A percentile compares a stretch with the other conserved stretches of the same genome.
Evolutionary conservation across 495 filamentous ascomycete species (phyloP).

Genomic region (Venustampulla echinocandica): DNA sequence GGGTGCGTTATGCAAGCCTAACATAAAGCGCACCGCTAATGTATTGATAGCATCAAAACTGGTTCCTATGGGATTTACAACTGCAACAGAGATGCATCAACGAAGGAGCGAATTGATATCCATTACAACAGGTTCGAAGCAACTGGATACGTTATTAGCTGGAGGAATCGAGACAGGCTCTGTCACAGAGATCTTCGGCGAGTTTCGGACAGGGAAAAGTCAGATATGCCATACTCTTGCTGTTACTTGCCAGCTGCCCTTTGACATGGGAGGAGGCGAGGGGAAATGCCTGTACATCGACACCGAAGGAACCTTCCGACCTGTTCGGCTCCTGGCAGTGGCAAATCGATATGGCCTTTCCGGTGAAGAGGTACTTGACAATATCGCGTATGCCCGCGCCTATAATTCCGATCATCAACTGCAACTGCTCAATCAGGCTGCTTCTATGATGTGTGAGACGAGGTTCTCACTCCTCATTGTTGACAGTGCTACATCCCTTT

Average conservation of each 20-base stretch:
- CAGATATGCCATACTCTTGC: slow-evolving; percentile 98
- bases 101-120: slow-evolving; percentile 93
- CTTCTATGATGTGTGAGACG: slow-evolving; percentile 98
- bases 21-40: not conserved
- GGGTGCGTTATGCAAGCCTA: slow-evolving; percentile 42
- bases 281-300: slow-evolving; percentile 99
- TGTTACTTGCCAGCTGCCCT: slow-evolving; percentile 93
- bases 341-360: slow-evolving; percentile 90
- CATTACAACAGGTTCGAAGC: slow-evolving; percentile 94
- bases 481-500: slow-evolving; percentile 88
- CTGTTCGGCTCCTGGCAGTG: slow-evolving; percentile 81
- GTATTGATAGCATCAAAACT: slow-evolving; percentile 68
- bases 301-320: slow-evolving; percentile 94
- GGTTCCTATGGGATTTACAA: slow-evolving; percentile 97
- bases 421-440: slow-evolving; percentile 86
- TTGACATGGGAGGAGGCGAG: slow-evolving; percentile 98
- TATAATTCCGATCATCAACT: slow-evolving; percentile 99
- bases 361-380: slow-evolving; percentile 95
- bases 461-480: slow-evolving; percentile 93
- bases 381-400: slow-evolving; percentile 92
- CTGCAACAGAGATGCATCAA: slow-evolving; percentile 98
- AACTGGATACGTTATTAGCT: slow-evolving; percentile 88
- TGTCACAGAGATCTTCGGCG: slow-evolving; percentile 97
- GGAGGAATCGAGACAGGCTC: slow-evolving; percentile 95
- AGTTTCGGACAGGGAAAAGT: slow-evolving; percentile 96